Percentiles rank a stretch among this genome's conserved stretches.
phyloP scores from a whole-genome alignment of 805 yeast genomes.

The Ogataea chonburiensis region DNA sequence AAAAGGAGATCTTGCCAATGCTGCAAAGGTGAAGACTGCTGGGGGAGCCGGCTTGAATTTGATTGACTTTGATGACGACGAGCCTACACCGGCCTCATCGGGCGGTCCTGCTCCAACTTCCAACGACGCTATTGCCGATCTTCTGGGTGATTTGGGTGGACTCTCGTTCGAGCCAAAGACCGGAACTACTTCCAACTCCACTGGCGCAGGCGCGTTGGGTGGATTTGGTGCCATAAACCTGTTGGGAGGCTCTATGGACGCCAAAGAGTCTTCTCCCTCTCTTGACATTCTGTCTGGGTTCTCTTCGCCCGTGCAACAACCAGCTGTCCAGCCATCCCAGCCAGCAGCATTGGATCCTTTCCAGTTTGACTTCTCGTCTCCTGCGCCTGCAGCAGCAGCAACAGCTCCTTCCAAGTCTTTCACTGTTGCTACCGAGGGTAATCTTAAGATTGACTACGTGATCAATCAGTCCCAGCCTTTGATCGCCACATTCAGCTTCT shows the following conservation, averaged over 20 bases:
- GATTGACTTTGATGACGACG: slow-evolving; percentile 74
- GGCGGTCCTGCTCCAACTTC: slow-evolving; percentile 35
- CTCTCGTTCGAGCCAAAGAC: slow-evolving; percentile 45
- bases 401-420: too few species aligned
- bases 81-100: slow-evolving; percentile 27
- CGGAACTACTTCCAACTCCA: slow-evolving; percentile 27
- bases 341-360: slow-evolving; percentile 33
- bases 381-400: slow-evolving; percentile 9
- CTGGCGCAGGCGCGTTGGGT: slow-evolving; percentile 14
- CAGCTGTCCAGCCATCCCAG: slow-evolving; percentile 6
- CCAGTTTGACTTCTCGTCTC: slow-evolving; percentile 32
- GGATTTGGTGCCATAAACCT: slow-evolving; percentile 33
- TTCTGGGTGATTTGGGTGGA: slow-evolving; percentile 68
- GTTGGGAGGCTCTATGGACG: slow-evolving; percentile 24
- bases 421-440: slow-evolving; percentile 20
- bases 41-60: slow-evolving; percentile 37
- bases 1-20: slow-evolving; percentile 56
- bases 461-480: slow-evolving; percentile 21
- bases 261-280: slow-evolving; percentile 21
- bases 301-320: slow-evolving; percentile 15
- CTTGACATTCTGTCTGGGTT: slow-evolving; percentile 19
- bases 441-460: slow-evolving; percentile 28
- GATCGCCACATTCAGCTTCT: slow-evolving; percentile 22
- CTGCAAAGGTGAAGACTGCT: slow-evolving; percentile 42
- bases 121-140: slow-evolving; percentile 56